These are phyloP conservation scores for Rubus idaeus DNA, from an alignment of 306 rosid species.

Conservation along the genomic window DNA sequence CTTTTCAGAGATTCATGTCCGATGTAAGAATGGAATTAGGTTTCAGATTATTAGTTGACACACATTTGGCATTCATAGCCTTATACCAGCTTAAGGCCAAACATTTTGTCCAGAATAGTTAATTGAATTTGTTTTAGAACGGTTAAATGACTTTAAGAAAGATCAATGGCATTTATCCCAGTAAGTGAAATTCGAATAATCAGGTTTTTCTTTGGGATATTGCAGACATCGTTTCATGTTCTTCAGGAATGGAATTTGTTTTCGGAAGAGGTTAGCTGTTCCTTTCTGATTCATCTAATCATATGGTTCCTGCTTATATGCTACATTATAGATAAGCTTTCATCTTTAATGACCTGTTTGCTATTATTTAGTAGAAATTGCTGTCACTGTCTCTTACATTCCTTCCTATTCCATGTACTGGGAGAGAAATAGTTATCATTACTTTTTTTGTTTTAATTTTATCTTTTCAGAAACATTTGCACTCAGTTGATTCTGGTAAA, in stretches of 20 bases:
- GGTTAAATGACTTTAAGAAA: not conserved
- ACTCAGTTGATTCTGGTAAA: conserved; percentile 45
- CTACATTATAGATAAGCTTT: not conserved
- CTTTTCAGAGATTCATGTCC: not conserved
- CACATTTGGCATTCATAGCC: not conserved
- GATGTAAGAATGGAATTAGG: not conserved
- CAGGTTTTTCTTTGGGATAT: conserved; percentile 24
- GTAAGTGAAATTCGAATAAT: conserved; percentile 18
- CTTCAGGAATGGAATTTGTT: conserved; percentile 67
- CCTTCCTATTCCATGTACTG: conserved; percentile 18
- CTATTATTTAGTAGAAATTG: not conserved
- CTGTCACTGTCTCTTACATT: not conserved
- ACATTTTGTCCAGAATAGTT: not conserved
- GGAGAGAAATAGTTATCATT: conserved; percentile 18
- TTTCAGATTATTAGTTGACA: not conserved
- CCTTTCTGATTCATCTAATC: conserved; percentile 8
- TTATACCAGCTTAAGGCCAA: not conserved
- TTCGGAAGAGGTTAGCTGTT: conserved; percentile 73
- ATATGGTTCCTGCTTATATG: not conserved
- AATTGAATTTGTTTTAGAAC: not conserved
- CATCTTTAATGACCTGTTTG: not conserved
- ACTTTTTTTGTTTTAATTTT: not conserved
- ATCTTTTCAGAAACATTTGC: conserved; percentile 44
- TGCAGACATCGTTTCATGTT: conserved; percentile 63
- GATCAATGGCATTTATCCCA: not conserved